These are phyloP conservation scores for Neonectria punicea DNA, from an alignment of 2,329 filamentous ascomycete species.

Conservation along the genomic window DNA sequence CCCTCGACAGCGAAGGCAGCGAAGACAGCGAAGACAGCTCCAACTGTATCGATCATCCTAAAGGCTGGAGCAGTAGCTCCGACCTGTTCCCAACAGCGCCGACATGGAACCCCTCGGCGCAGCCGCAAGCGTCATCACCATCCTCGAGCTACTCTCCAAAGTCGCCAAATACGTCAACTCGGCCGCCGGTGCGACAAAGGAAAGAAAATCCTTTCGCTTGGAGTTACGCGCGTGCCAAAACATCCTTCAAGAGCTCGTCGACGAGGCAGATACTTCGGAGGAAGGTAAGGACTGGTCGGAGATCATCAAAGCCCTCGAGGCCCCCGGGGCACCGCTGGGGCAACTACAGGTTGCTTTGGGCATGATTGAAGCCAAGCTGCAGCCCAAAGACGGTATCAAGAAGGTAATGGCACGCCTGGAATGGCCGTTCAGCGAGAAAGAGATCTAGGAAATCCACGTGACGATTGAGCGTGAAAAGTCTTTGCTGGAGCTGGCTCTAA, in stretches of 20 bases:
- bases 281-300: constrained; percentile 32
- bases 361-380: constrained; percentile 24
- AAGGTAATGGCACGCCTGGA: background rate
- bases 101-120: background rate
- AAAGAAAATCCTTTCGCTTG: constrained; percentile 26
- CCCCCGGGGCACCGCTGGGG: constrained; percentile 25
- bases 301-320: constrained; percentile 35
- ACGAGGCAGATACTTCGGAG: constrained; percentile 33
- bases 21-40: too few relatives aligned
- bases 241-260: constrained; percentile 31
- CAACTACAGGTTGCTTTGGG: constrained; percentile 22
- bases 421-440: constrained; percentile 33
- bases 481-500: background rate
- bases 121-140: constrained; percentile 35
- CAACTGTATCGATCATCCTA: too few relatives aligned
- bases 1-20: too few relatives aligned
- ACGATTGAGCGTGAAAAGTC: constrained; percentile 2
- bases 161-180: constrained; percentile 33
- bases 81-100: background rate
- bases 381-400: constrained; percentile 18
- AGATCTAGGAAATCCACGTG: constrained; percentile 14
- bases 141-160: constrained; percentile 31
- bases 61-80: too few relatives aligned
- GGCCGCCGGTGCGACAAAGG: constrained; percentile 27
- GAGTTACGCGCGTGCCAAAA: constrained; percentile 33